Evolutionary conservation across 2,329 filamentous ascomycete genomes (phyloP).

Genomic region (Amauroascus niger): DNA sequence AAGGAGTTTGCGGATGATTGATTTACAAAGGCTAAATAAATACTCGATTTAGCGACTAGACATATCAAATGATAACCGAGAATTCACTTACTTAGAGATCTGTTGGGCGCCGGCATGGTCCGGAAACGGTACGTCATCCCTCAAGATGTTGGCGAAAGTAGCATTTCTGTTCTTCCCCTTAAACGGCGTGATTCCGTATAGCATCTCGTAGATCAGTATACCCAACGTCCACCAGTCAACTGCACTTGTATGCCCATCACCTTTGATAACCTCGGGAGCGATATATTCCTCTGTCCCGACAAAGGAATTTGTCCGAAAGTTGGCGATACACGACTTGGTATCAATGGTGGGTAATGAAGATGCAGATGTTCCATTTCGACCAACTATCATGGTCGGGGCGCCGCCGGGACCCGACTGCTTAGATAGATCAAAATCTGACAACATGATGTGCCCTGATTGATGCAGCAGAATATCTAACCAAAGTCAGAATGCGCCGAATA

Average conservation of each 20-base stretch:
- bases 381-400: slow-evolving; percentile 95
- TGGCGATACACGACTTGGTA: slow-evolving; percentile 94
- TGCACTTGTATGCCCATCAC: slow-evolving; percentile 93
- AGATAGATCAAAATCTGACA: slow-evolving; percentile 95
- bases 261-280: slow-evolving; percentile 96
- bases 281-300: slow-evolving; percentile 99
- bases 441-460: slow-evolving; percentile 99
- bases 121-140: slow-evolving; percentile 92
- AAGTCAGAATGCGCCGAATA: slow-evolving; percentile 7
- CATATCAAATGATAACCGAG: neutral
- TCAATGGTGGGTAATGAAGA: slow-evolving; percentile 92
- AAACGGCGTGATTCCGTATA: slow-evolving; percentile 96
- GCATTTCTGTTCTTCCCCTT: slow-evolving; percentile 98
- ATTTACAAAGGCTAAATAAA: slow-evolving; percentile 72
- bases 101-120: slow-evolving; percentile 75
- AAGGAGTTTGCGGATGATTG: slow-evolving; percentile 84
- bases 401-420: slow-evolving; percentile 95
- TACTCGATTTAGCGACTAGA: slow-evolving; percentile 7
- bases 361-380: slow-evolving; percentile 75
- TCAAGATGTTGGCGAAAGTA: slow-evolving; percentile 92
- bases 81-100: slow-evolving; percentile 73
- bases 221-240: slow-evolving; percentile 99
- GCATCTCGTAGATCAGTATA: slow-evolving; percentile 97
- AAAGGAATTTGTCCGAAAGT: slow-evolving; percentile 97
- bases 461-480: slow-evolving; percentile 84